Conservation (phyloP, 2,329 filamentous ascomycete species). For the Paramyrothecium roridum region DNA sequence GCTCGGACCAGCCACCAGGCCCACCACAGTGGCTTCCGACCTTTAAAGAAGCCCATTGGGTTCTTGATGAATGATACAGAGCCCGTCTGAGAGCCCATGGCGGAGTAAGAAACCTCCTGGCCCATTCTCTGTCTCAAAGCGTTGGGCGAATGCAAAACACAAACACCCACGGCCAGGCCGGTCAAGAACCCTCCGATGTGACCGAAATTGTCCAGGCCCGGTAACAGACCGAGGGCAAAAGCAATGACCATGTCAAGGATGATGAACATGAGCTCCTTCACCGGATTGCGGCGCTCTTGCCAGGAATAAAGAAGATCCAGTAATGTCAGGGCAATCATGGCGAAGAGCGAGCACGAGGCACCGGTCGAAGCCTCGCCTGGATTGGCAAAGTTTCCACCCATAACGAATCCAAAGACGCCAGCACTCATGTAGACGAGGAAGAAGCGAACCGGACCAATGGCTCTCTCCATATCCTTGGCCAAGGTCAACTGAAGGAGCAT, state of each 20-base stretch:
- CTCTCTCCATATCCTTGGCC: slow-evolving; percentile 86
- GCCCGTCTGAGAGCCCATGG: slow-evolving; percentile 49
- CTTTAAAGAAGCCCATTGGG: slow-evolving; percentile 81
- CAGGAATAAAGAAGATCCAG: slow-evolving; percentile 93
- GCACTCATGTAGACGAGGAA: slow-evolving; percentile 84
- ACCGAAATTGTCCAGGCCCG: slow-evolving; percentile 93
- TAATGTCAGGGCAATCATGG: slow-evolving; percentile 82
- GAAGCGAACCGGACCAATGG: slow-evolving; percentile 86
- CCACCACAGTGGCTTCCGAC: slow-evolving; percentile 93
- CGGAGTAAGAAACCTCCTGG: slow-evolving; percentile 67
- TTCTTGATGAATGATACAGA: slow-evolving; percentile 54
- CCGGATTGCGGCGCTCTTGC: slow-evolving; percentile 71
- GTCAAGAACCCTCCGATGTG: slow-evolving; percentile 96
- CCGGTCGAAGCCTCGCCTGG: slow-evolving; percentile 80
- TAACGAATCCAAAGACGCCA: slow-evolving; percentile 93
- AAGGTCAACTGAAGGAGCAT: slow-evolving; percentile 87
- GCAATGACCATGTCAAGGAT: slow-evolving; percentile 81
- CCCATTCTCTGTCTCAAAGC: slow-evolving; percentile 72
- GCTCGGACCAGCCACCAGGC: slow-evolving; percentile 89
- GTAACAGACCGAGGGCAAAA: slow-evolving; percentile 87
- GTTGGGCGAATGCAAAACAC: slow-evolving; percentile 84
- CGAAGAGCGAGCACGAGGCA: slow-evolving; percentile 87
- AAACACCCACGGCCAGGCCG: slow-evolving; percentile 83
- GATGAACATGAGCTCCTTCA: slow-evolving; percentile 85
- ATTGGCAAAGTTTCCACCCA: slow-evolving; percentile 90